phyloP scores from a whole-genome alignment of 352 stramenopile species.

The Phytophthora nicotianae region DNA sequence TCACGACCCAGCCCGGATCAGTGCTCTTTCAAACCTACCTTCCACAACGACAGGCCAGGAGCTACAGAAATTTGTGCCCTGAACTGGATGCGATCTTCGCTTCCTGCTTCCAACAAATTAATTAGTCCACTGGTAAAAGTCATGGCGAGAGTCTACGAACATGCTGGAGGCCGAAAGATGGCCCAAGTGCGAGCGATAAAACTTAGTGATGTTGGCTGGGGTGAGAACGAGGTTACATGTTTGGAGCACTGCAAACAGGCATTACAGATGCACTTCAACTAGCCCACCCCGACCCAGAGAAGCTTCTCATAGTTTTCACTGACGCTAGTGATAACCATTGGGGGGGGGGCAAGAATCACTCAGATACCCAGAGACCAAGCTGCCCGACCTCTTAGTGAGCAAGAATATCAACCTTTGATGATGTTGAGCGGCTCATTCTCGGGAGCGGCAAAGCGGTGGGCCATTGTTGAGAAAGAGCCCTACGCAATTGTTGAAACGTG shows the following conservation, averaged over 20 bases:
- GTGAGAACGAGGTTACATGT: background rate
- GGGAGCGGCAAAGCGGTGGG: background rate
- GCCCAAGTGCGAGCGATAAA: background rate
- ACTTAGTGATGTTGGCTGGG: slow-evolving; percentile 7
- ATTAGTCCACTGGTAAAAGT: slow-evolving; percentile 1
- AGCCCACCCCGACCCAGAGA: slow-evolving; percentile 6
- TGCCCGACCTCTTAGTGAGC: background rate
- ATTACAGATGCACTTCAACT: slow-evolving; percentile 5
- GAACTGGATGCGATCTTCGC: slow-evolving; percentile 24
- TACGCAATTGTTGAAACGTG: no score
- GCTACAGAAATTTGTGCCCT: slow-evolving; percentile 23
- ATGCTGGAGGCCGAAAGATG: slow-evolving; percentile 1
- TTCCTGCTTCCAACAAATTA: slow-evolving; percentile 22
- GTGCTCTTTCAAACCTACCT: background rate
- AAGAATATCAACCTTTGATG: background rate
- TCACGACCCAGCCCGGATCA: slow-evolving; percentile 4
- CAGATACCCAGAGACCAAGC: slow-evolving; percentile 8
- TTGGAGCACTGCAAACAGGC: slow-evolving; percentile 1
- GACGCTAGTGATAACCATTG: slow-evolving; percentile 17
- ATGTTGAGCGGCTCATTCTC: background rate
- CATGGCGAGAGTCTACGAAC: slow-evolving; percentile 17
- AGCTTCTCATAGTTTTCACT: slow-evolving; percentile 8
- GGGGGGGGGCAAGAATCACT: slow-evolving; percentile 13
- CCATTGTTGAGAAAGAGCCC: background rate
- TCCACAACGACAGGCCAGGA: slow-evolving; percentile 5